phyloP scores from a whole-genome alignment of 2,329 filamentous ascomycete species.

The Penicillium sp. region DNA sequence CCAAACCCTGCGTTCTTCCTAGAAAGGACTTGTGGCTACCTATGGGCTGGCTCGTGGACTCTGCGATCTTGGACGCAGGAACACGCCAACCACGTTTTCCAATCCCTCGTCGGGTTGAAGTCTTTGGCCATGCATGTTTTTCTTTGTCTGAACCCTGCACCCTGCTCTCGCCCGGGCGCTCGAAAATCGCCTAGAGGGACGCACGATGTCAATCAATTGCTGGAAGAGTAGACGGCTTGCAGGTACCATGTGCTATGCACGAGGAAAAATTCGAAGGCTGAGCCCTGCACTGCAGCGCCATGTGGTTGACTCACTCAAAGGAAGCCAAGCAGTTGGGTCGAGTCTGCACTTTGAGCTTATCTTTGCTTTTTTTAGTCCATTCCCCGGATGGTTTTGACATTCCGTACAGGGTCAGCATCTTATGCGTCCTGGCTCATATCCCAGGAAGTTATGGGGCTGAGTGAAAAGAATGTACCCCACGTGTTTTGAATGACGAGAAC shows the following conservation, averaged over 20 bases:
- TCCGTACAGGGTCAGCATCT: background rate
- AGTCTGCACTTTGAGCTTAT: conserved; percentile 11
- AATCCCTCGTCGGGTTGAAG: background rate
- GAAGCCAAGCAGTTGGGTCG: background rate
- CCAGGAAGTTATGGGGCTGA: background rate
- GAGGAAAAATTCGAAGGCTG: background rate
- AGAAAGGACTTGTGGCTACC: background rate
- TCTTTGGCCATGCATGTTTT: conserved; percentile 7
- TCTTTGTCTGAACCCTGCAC: conserved; percentile 1
- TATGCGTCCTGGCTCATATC: background rate
- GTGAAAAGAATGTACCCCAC: background rate
- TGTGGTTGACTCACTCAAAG: background rate
- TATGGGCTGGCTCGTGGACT: background rate
- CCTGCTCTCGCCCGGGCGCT: conserved; percentile 1
- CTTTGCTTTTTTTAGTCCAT: background rate
- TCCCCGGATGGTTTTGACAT: background rate
- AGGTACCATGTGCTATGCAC: conserved; percentile 1
- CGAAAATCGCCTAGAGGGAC: background rate
- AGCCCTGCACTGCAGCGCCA: background rate
- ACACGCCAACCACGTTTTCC: conserved; percentile 20
- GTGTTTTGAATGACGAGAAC: background rate
- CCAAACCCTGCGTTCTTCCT: background rate
- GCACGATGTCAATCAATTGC: background rate
- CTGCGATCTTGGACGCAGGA: conserved; percentile 19
- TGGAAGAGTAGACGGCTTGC: background rate